A percentile compares a stretch with the other conserved stretches of the same genome.
phyloP scores from a whole-genome alignment of 139 green algal species.

The Chlamydomonas sphaeroides region DNA sequence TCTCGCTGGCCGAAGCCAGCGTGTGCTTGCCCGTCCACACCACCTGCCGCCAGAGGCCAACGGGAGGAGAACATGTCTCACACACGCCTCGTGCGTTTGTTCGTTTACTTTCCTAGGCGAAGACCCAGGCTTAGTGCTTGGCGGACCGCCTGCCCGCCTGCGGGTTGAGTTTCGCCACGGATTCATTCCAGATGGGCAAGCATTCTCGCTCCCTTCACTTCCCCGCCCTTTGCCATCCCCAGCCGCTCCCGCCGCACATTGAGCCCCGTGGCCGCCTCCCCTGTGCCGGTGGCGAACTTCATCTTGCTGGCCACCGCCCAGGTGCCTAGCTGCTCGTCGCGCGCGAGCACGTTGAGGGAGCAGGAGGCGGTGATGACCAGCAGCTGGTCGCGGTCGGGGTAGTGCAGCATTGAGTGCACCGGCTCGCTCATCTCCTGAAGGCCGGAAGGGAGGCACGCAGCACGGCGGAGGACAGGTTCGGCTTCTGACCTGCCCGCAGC shows the following conservation, averaged over 20 bases:
- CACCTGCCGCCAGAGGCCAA: conserved; percentile 29
- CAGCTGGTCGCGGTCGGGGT: conserved; percentile 56
- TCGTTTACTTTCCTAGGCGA: too few species aligned
- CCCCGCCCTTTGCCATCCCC: too few species aligned
- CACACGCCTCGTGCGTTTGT: too few species aligned
- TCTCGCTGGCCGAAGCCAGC: conserved; percentile 58
- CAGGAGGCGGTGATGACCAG: conserved; percentile 47
- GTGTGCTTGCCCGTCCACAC: conserved; percentile 65
- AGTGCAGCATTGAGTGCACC: conserved; percentile 50
- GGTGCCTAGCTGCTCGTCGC: conserved; percentile 42
- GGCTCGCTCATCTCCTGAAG: conserved; percentile 42
- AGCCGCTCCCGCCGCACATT: conserved; percentile 37
- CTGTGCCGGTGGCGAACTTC: conserved; percentile 60
- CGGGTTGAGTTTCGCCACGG: too few species aligned
- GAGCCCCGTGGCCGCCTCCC: conserved; percentile 44
- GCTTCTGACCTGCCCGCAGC: too few species aligned
- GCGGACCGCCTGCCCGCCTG: too few species aligned
- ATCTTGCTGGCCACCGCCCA: conserved; percentile 50
- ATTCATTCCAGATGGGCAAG: too few species aligned
- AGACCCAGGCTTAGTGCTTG: too few species aligned
- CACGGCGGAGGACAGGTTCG: too few species aligned
- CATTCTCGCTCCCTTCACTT: too few species aligned
- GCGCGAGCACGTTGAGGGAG: conserved; percentile 49
- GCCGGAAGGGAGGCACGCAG: background rate
- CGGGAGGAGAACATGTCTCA: too few species aligned